Conservation (phyloP, 176 grass and related monocot genomes). For the Aegilops longissima region DNA sequence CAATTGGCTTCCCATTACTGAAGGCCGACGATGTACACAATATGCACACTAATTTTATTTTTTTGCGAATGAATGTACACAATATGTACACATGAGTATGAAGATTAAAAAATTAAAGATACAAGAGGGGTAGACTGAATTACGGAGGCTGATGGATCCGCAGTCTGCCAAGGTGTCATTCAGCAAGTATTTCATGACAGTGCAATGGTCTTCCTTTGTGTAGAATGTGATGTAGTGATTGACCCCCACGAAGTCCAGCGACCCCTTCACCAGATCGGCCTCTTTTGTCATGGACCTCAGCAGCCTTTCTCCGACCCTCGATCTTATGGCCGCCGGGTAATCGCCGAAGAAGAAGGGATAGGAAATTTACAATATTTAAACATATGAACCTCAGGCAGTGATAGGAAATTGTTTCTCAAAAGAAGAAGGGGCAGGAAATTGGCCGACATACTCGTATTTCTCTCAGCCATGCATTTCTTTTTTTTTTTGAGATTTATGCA, state of each 20-base stretch:
- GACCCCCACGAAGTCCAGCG: slow-evolving; percentile 69
- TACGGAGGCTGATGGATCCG: slow-evolving; percentile 55
- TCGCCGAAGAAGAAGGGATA: slow-evolving; percentile 81
- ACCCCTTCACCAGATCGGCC: slow-evolving; percentile 57
- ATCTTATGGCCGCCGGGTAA: slow-evolving; percentile 66
- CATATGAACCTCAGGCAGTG: no score
- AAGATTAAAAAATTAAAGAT: not conserved
- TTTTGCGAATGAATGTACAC: not conserved
- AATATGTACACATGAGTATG: not conserved
- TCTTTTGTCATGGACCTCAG: slow-evolving; percentile 48
- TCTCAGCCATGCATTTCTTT: no score
- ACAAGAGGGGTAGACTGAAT: not conserved
- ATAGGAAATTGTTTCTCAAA: no score
- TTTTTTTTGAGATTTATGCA: no score
- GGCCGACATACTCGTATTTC: no score
- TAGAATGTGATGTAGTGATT: slow-evolving; percentile 79
- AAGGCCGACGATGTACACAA: slow-evolving; percentile 36
- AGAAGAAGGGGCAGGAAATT: no score
- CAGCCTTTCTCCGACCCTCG: slow-evolving; percentile 49
- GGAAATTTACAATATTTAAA: no score
- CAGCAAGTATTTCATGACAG: slow-evolving; percentile 42
- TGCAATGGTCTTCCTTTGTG: slow-evolving; percentile 40
- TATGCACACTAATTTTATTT: no score
- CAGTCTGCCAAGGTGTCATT: slow-evolving; percentile 56
- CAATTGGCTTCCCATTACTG: slow-evolving; percentile 46